Evolutionary conservation across 2,329 filamentous ascomycete species (phyloP), one percentile per base, ranked within the genome.

Genomic region (Diaporthe citriasiana): DNA sequence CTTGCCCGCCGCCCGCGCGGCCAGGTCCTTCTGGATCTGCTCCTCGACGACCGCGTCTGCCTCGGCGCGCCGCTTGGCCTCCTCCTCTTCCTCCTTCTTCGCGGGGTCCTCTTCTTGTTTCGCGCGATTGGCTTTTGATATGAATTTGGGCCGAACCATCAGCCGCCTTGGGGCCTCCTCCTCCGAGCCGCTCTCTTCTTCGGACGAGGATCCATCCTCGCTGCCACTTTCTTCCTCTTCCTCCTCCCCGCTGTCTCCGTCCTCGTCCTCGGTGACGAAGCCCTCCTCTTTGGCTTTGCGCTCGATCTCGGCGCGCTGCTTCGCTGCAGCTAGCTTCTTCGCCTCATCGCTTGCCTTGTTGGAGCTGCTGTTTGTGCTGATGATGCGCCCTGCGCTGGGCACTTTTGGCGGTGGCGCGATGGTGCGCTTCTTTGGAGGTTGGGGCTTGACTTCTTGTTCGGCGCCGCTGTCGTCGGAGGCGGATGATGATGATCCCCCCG

Each of bases 41-140:
- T 95, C 94, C 81, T 98, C 95, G 19, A 99, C 91, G 13, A 98
- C 86, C 73, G 90, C 92, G 81, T 98, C 93, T 17, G 93, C 90
- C 74, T 93, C 91, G 51, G 93, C 92, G 81, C 93, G 92, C 76
- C 90, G 91, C 47, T 90, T 89, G 1, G 88, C 91, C 73, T 89
- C 89, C 2, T 87, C 89, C 4, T 84, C 83, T 4, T 83, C 82
- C 22, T 85, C 84, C 17, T 83, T 81, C 30, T 82, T 81, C 3
- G 76, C 81, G 1, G 50, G 60, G 55, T 59, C 56, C 78, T 76
- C 68, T 71, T 73, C 38, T 76, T 70, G 50, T 68, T 79, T 81
- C 53, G 82, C 83, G 76, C 90, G 85, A 77, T 90, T 87, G 74
- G 84, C 87, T 76, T 90, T 91, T 30, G 89, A 89, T 51, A 92